A percentile compares a stretch with the other conserved stretches of the same genome.
Conservation (phyloP, 768 basidiomycete genomes). For the Leccinum rimulosum region DNA sequence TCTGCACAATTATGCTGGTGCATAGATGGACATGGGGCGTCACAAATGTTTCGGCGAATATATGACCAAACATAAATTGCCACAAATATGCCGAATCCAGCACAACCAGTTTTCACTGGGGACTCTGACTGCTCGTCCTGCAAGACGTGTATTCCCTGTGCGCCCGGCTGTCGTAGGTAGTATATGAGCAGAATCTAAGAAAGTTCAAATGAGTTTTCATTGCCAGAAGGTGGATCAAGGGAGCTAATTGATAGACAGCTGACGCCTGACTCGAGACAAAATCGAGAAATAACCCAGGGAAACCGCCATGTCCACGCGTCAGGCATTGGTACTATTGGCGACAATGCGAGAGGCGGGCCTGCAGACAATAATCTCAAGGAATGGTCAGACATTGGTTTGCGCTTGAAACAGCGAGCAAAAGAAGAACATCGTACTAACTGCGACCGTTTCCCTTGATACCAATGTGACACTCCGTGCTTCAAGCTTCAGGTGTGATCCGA, state of each 20-base stretch:
- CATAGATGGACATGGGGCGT: too few relatives aligned
- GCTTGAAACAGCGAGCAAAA: constrained; percentile 28
- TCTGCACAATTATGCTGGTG: too few relatives aligned
- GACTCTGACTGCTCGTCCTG: background rate
- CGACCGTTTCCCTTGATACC: background rate
- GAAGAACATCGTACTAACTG: background rate
- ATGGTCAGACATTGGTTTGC: constrained; percentile 40
- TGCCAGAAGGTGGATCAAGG: background rate
- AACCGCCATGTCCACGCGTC: constrained; percentile 45
- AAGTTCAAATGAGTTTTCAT: background rate
- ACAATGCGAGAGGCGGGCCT: constrained; percentile 40
- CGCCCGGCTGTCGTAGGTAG: constrained; percentile 23
- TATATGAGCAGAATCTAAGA: background rate
- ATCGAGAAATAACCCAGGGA: constrained; percentile 34
- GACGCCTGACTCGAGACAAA: constrained; percentile 39
- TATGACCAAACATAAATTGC: too few relatives aligned
- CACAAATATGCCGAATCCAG: too few relatives aligned
- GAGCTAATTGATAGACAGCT: background rate
- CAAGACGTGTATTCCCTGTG: background rate
- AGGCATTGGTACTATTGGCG: constrained; percentile 36
- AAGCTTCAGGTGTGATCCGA: constrained; percentile 28
- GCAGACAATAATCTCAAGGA: constrained; percentile 28
- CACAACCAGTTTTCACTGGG: too few relatives aligned
- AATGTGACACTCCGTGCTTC: background rate
- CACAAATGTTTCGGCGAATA: too few relatives aligned